phyloP scores from a whole-genome alignment of 2,329 filamentous ascomycete genomes.

The Aspergillus flavus region DNA sequence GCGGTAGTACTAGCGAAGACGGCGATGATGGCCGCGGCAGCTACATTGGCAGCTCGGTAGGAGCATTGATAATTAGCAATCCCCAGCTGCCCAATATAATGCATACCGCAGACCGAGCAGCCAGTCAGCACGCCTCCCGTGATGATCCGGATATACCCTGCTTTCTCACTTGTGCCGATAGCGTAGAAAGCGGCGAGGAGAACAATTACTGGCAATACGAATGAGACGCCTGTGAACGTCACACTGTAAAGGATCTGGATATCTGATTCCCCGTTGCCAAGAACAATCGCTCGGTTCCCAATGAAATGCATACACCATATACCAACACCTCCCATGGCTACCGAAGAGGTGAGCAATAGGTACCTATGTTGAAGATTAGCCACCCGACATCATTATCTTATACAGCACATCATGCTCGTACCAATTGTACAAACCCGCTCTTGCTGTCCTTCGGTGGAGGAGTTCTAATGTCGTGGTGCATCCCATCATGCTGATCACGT shows the following conservation, averaged over 20 bases:
- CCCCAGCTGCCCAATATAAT: constrained; percentile 83
- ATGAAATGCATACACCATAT: constrained; percentile 85
- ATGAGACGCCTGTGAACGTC: constrained; percentile 73
- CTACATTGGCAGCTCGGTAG: constrained; percentile 63
- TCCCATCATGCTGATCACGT: constrained; percentile 72
- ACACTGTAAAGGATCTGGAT: constrained; percentile 75
- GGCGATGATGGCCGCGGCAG: constrained; percentile 72
- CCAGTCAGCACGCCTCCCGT: constrained; percentile 71
- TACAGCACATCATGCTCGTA: constrained; percentile 40
- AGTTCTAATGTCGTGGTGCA: constrained; percentile 79
- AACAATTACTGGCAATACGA: constrained; percentile 77
- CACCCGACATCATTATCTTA: background rate
- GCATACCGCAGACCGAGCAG: constrained; percentile 78
- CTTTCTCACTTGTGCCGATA: constrained; percentile 62
- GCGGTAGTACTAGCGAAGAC: constrained; percentile 70
- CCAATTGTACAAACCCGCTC: constrained; percentile 70
- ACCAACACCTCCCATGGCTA: constrained; percentile 73
- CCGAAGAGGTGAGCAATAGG: constrained; percentile 64
- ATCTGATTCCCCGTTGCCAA: constrained; percentile 63
- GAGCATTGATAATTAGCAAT: constrained; percentile 73
- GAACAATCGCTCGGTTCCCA: constrained; percentile 75
- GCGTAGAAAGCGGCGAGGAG: constrained; percentile 72
- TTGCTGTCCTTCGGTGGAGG: constrained; percentile 73
- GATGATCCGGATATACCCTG: constrained; percentile 61
- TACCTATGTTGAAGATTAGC: constrained; percentile 49